Percentiles rank a stretch among this genome's conserved stretches.
phyloP scores from a whole-genome alignment of 1,284 basidiomycete genomes.

The Vanrija pseudolonga region DNA sequence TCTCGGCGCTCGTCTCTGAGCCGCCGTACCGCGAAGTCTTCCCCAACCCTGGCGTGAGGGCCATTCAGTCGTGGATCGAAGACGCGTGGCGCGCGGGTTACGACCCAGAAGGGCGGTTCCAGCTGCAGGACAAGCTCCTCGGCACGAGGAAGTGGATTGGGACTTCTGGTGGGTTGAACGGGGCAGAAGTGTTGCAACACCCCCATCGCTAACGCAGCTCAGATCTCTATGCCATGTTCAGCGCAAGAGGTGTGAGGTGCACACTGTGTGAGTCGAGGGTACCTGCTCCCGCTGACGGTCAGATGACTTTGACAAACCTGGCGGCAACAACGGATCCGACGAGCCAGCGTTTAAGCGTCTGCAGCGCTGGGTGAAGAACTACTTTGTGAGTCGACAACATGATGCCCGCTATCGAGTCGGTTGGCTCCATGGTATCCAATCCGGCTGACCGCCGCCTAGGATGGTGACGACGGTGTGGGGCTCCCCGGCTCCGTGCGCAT shows the following conservation, averaged over 20 bases:
- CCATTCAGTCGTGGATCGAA: slow-evolving; percentile 73
- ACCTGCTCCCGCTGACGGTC: not conserved
- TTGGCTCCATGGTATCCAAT: no score
- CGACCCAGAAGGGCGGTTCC: slow-evolving; percentile 62
- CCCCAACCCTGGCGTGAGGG: slow-evolving; percentile 60
- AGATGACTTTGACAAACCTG: slow-evolving; percentile 46
- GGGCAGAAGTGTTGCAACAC: no score
- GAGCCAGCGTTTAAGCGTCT: slow-evolving; percentile 27
- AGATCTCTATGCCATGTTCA: slow-evolving; percentile 50
- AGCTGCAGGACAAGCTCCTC: slow-evolving; percentile 60
- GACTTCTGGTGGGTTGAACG: slow-evolving; percentile 60
- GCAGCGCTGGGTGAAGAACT: slow-evolving; percentile 38
- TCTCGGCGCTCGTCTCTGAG: slow-evolving; percentile 57
- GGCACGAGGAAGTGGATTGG: slow-evolving; percentile 73
- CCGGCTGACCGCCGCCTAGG: not conserved
- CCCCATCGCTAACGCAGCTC: slow-evolving; percentile 42
- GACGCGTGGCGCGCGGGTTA: slow-evolving; percentile 72
- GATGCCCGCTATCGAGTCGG: not conserved
- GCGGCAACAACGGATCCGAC: not conserved
- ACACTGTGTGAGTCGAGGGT: slow-evolving; percentile 20
- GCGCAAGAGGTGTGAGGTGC: slow-evolving; percentile 60
- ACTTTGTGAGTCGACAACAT: slow-evolving; percentile 35
- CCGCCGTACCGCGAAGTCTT: slow-evolving; percentile 26
- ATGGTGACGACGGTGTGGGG: slow-evolving; percentile 7
- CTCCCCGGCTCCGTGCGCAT: slow-evolving; percentile 47